Conservation (phyloP, 2,329 filamentous ascomycete species). For the Fusarium protoensiforme region DNA sequence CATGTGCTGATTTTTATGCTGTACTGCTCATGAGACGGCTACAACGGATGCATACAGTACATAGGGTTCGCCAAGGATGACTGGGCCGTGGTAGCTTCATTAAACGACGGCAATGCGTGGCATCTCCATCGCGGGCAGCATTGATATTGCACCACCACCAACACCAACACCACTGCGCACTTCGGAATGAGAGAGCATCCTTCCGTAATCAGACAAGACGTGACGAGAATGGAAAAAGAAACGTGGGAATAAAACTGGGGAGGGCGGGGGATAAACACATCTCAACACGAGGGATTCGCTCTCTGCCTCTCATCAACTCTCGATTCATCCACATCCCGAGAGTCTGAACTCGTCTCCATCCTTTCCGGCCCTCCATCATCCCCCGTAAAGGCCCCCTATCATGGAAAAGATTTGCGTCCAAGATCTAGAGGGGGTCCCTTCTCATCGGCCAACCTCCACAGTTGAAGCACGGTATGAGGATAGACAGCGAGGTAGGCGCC, state of each 20-base stretch:
- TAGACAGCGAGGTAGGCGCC: neutral
- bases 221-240: slow-evolving; percentile 14
- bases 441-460: slow-evolving; percentile 17
- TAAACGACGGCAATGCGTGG: slow-evolving; percentile 25
- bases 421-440: slow-evolving; percentile 27
- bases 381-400: slow-evolving; percentile 28
- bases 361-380: slow-evolving; percentile 14
- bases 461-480: slow-evolving; percentile 20
- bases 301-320: neutral
- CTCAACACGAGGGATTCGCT: slow-evolving; percentile 15
- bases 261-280: neutral
- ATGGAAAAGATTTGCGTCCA: slow-evolving; percentile 35
- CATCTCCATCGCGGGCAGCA: neutral
- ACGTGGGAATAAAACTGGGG: slow-evolving; percentile 10
- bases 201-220: slow-evolving; percentile 16
- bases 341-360: slow-evolving; percentile 26
- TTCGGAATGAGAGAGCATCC: neutral
- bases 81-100: neutral
- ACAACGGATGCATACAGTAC: neutral
- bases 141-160: slow-evolving; percentile 1
- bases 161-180: slow-evolving; percentile 12
- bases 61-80: slow-evolving; percentile 15
- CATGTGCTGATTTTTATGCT: slow-evolving; percentile 19
- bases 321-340: slow-evolving; percentile 1
- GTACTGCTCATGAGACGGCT: neutral